Evolutionary conservation across 352 stramenopile species (phyloP).

Genomic region (Globisporangium megalacanthum): DNA sequence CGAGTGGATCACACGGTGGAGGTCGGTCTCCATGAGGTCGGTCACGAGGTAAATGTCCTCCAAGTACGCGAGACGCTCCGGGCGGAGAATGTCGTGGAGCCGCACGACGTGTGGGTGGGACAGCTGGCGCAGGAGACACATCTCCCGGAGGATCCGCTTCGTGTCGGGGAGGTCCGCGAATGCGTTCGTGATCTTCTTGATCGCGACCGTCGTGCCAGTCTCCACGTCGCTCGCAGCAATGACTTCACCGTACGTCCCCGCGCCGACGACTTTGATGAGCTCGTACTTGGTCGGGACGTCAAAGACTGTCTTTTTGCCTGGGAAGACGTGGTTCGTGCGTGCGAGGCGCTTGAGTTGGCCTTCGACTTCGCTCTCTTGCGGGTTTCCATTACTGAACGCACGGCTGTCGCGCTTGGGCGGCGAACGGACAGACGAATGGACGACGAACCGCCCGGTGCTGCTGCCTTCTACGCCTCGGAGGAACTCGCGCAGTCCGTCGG

Average conservation of each 20-base stretch:
- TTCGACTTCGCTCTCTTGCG: constrained; percentile 21
- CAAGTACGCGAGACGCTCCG: constrained; percentile 90
- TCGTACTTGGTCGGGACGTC: constrained; percentile 79
- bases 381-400: background rate
- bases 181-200: constrained; percentile 92
- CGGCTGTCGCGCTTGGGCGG: constrained; percentile 1
- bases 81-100: constrained; percentile 91
- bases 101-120: constrained; percentile 91
- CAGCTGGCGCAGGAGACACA: constrained; percentile 87
- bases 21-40: constrained; percentile 94
- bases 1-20: constrained; percentile 89
- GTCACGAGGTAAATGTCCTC: constrained; percentile 96
- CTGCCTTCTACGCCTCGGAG: constrained; percentile 28
- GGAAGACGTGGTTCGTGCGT: constrained; percentile 64
- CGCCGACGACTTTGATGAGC: constrained; percentile 76
- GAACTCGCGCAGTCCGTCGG: constrained; percentile 54
- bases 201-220: constrained; percentile 85
- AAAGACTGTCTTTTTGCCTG: constrained; percentile 59
- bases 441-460: constrained; percentile 20
- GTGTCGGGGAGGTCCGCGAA: constrained; percentile 74
- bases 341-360: constrained; percentile 29
- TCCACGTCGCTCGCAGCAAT: constrained; percentile 78
- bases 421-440: constrained; percentile 13
- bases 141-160: constrained; percentile 94
- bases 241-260: constrained; percentile 76